Evolutionary conservation across 345 rosid genomes (phyloP).

Genomic region (Nephelium lappaceum): DNA sequence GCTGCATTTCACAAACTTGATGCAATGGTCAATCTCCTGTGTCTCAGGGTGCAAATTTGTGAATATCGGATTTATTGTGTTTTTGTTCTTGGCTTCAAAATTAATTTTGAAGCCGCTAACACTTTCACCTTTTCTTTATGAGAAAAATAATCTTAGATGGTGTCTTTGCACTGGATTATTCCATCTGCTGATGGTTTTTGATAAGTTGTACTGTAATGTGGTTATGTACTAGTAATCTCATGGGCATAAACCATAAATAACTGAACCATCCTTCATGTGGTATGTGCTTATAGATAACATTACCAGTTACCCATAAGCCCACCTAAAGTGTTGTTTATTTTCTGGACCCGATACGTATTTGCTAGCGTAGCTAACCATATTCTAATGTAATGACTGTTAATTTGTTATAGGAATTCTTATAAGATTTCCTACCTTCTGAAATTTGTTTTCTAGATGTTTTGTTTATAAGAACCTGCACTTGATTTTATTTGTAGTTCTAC

Average conservation of each 20-base stretch:
- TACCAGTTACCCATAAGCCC: not conserved
- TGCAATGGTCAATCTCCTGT: not conserved
- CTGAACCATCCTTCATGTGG: not conserved
- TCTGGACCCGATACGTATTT: not conserved
- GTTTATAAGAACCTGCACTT: not conserved
- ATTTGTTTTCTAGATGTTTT: too few relatives aligned
- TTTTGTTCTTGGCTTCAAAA: not conserved
- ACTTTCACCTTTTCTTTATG: constrained; percentile 1
- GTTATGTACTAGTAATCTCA: not conserved
- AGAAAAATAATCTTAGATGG: not conserved
- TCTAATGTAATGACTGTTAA: too few relatives aligned
- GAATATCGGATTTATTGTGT: not conserved
- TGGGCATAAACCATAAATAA: not conserved
- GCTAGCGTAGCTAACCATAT: not conserved
- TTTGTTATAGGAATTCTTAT: not conserved
- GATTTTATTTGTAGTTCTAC: not conserved
- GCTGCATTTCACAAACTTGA: not conserved
- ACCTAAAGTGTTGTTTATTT: not conserved
- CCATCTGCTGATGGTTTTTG: not conserved
- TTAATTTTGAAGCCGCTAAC: not conserved
- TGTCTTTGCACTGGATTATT: not conserved
- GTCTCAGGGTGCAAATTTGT: not conserved
- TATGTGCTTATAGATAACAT: not conserved
- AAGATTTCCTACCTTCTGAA: not conserved
- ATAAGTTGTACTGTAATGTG: not conserved